Evolutionary conservation across 352 stramenopile species (phyloP), one percentile per base, ranked within the genome.

Genomic region (Peronospora tabacina): DNA sequence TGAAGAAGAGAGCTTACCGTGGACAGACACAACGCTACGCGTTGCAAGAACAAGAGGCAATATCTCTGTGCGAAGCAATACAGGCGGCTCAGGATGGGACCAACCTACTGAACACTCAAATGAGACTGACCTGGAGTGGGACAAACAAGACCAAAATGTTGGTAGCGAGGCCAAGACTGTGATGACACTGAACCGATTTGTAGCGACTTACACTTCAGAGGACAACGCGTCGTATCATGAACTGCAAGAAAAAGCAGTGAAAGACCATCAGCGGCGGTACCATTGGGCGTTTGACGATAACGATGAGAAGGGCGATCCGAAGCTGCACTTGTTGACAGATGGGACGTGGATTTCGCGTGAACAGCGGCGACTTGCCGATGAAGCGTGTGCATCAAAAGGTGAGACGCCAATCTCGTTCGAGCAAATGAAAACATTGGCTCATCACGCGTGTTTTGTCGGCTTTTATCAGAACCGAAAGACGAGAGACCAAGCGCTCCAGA

Each of bases 131-230:
- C n/a, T 12, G 4, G 19, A 10, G 8, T 34, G 49, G 4, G 30
- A 41, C 7, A 38, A n/a, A 13, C 32, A 55, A 2, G 32, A 37
- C 7, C 29, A 55, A 35, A 44, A 41, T 33, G 20, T 11, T 15
- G 44, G 45, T 22, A 34, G 47, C 22, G 44, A 60, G n/a, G 12
- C 13, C 37, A 66, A 36, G n/a, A 5, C 16, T 13, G 36, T 19
- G 7, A 82, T 85, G 72, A 84, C 77, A 35, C 63, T 93, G 34
- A 78, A 86, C 39, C 60, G 52, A 15, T 93, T 90, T 61, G 72
- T 90, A 59, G 74, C 76, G 28, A 88, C 73, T 0, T 75, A 94
- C 55, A 94, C 82, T 30, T 91, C 82, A 0, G 82, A 94, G 45
- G 82, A 94, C 62, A 94, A 94, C 41, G 72, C 77, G 10, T 63